These are phyloP conservation scores for Coniella vitis DNA, from an alignment of 2,329 filamentous ascomycete species.

Conservation along the genomic window DNA sequence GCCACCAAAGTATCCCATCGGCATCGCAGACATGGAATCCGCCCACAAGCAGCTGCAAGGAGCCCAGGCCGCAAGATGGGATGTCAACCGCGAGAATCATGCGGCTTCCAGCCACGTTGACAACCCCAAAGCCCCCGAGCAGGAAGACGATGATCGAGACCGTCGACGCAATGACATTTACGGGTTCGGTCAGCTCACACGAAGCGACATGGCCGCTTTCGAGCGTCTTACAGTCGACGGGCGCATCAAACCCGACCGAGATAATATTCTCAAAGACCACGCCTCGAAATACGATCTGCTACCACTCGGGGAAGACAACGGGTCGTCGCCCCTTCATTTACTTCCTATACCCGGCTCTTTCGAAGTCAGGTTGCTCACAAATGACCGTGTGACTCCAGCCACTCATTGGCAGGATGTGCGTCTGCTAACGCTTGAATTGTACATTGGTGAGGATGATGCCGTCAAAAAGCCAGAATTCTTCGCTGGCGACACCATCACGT, in stretches of 20 bases:
- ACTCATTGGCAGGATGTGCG: conserved; percentile 94
- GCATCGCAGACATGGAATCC: conserved; percentile 12
- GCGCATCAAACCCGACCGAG: conserved; percentile 23
- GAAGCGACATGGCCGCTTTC: conserved; percentile 3
- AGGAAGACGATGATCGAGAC: conserved; percentile 18
- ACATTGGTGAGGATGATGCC: conserved; percentile 9
- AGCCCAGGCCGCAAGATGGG: neutral
- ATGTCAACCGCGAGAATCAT: conserved; percentile 16
- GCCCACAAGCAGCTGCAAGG: neutral
- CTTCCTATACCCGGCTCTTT: conserved; percentile 54
- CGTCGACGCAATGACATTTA: conserved; percentile 5
- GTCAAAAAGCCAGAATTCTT: conserved; percentile 31
- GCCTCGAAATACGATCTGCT: conserved; percentile 27
- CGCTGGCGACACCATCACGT: conserved; percentile 73
- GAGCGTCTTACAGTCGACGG: conserved; percentile 18
- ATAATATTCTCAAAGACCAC: conserved; percentile 30
- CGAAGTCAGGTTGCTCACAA: conserved; percentile 53
- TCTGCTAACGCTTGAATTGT: conserved; percentile 56
- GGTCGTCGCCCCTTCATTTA: conserved; percentile 24
- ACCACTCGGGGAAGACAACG: conserved; percentile 16
- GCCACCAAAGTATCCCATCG: conserved; percentile 60
- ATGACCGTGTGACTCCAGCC: conserved; percentile 65
- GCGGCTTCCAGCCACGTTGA: conserved; percentile 21
- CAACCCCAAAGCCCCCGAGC: conserved; percentile 11
- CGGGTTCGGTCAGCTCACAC: conserved; percentile 1